Base-by-base conservation (phyloP, 1,139 yeast genomes). In the Kurtzmaniella quercitrusa region DNA sequence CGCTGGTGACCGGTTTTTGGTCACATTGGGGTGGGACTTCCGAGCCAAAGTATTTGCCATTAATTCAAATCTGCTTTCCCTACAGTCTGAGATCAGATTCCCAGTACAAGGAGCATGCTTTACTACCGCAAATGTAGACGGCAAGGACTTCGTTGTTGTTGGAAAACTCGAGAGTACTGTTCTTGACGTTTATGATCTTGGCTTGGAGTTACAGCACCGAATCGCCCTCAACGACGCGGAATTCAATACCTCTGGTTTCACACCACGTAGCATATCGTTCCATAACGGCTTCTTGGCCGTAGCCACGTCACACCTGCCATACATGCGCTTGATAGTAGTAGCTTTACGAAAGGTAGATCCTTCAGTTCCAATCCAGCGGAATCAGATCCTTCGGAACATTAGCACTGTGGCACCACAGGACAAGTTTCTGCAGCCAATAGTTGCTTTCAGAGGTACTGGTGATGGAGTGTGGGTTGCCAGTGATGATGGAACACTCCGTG, bases 291-390 rank as follows among this genome's bases (percentile, higher is more conserved):
- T 68, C 47, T 51, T 80, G 16, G 79, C 79, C 0, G 73, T 82
- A 1, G 88, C 81, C 0, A 87, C 95, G 0, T 82, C 90, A 1
- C 93, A 86, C 52, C 76, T 78, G 24, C 95, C 95, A 2, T 84
- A 71, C 54, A 81, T 85, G 87, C 63, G 95, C 48, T 54, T 85
- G 10, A 70, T 86, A 2, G 58, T 82, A 0, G 70, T 79, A 0
- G 54, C 68, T 17, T 49, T 79, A n/a, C 44, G 47, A 0, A 54
- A 53, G 6, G 38, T 23, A 9, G 46, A 43, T 9, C 11, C 18
- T 14, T 42, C 40, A 1, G 12, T 42, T 11, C 45, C 49, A 10
- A 60, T 70, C 33, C 52, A 53, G 47, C 53, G 77, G 33, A 75
- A 75, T 46, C 70, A 72, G 45, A 75, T 85, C 12, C 46, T 82